phyloP scores from a whole-genome alignment of 2,329 filamentous ascomycete species.

The Sporothrix dimorphospora region DNA sequence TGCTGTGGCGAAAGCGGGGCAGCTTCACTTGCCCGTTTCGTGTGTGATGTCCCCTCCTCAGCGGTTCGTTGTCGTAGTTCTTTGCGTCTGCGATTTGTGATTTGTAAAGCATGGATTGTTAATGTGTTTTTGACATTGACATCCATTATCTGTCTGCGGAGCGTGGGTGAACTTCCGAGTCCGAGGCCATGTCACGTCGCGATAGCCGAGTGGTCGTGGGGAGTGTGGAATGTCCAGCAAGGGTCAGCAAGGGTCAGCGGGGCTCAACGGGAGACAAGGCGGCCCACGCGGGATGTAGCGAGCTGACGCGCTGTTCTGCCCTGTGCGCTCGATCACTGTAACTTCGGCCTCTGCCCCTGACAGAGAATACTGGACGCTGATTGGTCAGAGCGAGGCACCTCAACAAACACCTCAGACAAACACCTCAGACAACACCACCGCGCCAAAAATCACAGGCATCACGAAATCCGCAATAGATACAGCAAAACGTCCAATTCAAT shows the following conservation, averaged over 20 bases:
- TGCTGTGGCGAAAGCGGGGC: background rate
- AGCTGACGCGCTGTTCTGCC: background rate
- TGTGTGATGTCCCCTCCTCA: background rate
- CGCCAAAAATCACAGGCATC: background rate
- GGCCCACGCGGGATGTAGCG: no score
- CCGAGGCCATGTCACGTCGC: no score
- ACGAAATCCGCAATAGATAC: background rate
- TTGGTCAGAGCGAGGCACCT: background rate
- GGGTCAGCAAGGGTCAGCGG: no score
- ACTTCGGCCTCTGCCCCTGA: background rate
- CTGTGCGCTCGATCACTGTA: background rate
- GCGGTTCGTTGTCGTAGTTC: background rate
- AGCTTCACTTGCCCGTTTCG: background rate
- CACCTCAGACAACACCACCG: no score
- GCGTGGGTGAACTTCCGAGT: no score
- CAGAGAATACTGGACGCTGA: background rate
- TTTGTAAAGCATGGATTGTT: background rate
- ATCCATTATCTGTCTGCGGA: no score
- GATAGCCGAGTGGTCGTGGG: no score
- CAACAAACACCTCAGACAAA: background rate
- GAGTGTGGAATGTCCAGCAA: no score
- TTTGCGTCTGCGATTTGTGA: background rate
- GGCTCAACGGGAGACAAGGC: no score
- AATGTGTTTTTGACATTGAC: background rate
- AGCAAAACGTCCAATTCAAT: background rate